Evolutionary conservation across 306 rosid species (phyloP), one percentile per base, ranked within the genome.

Genomic region (Acacia crassicarpa): DNA sequence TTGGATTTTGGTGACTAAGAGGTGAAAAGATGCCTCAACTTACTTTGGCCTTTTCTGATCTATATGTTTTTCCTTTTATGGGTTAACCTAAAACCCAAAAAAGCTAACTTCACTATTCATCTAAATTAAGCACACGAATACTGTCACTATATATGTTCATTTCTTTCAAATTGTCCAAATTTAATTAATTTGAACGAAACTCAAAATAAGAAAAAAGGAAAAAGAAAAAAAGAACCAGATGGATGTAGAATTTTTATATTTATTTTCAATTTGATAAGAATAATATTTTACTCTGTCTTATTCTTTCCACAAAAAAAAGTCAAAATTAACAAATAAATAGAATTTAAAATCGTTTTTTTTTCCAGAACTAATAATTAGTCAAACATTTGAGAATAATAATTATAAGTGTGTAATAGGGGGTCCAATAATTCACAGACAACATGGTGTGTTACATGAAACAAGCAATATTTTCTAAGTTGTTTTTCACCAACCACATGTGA

Each of bases 1-100:
- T 89, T 81, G 83, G 91, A 72, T 83, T 82, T 78, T 72, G 79
- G 83, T 89, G 87, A 91, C 86, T 81, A 79, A 81, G 82, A 80
- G 86, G 76, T 15, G 79, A 86, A 72, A 84, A 80, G 82, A 88
- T 78, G 83, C 73, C 66, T 83, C 71, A 83, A 89, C 91, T 49
- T 53, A 49, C 80, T 77, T 68, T 67, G 63, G 77, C 68, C 73
- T 49, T 71, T 69, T 76, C 23, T 49, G 17, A 6, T 68, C 23
- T n/a, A 16, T 58, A 23, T 23, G 20, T 56, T 40, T 32, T 72
- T 9, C 73, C 63, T 71, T 77, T 72, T n/a, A 30, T 19, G 61
- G 66, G 76, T 71, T 77, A 44, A 72, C 58, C 67, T 35, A 46
- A 46, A 73, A 70, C 45, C 63, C 66, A 72, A 38, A 19, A 40